phyloP scores from a whole-genome alignment of 345 rosid species.

The Pistacia vera region DNA sequence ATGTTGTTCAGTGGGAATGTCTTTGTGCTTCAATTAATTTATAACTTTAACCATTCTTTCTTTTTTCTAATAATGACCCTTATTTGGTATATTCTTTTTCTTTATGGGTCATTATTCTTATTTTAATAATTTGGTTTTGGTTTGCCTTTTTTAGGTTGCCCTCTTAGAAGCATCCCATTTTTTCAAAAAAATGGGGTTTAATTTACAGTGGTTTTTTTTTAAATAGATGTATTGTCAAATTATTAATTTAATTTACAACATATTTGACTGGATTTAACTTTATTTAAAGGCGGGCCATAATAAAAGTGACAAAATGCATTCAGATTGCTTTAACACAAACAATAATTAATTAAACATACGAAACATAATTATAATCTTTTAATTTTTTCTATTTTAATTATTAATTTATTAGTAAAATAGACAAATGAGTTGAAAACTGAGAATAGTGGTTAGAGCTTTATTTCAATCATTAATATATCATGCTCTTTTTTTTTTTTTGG shows the following conservation, averaged over 20 bases:
- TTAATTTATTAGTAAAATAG: not conserved
- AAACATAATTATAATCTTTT: constrained; percentile 7
- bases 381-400: not conserved
- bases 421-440: not conserved
- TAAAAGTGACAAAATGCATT: too few relatives aligned
- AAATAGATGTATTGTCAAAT: too few relatives aligned
- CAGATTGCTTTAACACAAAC: not conserved
- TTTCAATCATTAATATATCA: constrained; percentile 38
- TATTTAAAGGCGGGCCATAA: not conserved
- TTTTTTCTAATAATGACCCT: not conserved
- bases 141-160: constrained; percentile 36
- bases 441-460: constrained; percentile 14
- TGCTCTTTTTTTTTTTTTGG: constrained; percentile 18
- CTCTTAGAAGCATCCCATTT: constrained; percentile 39
- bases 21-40: constrained; percentile 16
- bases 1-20: constrained; percentile 31
- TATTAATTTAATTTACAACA: too few relatives aligned
- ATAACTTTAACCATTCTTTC: not conserved
- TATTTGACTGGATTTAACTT: constrained; percentile 12
- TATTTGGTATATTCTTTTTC: not conserved
- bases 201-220: too few relatives aligned
- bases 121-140: not conserved
- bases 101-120: not conserved
- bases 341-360: constrained; percentile 3
- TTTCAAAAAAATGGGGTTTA: not conserved